These are phyloP conservation scores for Ogataea pignaliae DNA, from an alignment of 805 yeast species.

Conservation along the genomic window DNA sequence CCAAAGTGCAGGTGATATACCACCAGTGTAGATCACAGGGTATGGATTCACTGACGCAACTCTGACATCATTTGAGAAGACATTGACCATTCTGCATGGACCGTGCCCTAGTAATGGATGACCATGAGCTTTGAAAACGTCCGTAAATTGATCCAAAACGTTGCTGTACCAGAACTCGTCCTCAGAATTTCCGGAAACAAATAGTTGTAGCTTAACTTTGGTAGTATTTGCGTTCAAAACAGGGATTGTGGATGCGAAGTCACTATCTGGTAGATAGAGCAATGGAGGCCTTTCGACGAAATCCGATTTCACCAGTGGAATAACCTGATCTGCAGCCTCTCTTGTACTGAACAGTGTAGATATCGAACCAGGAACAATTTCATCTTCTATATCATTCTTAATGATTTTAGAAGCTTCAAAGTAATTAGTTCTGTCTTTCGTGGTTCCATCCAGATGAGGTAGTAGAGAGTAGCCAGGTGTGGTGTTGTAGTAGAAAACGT, in stretches of 20 bases:
- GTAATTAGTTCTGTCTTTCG: slow-evolving; percentile 1
- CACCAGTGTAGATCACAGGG: slow-evolving; percentile 78
- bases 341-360: slow-evolving; percentile 25
- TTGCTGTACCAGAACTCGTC: slow-evolving; percentile 86
- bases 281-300: slow-evolving; percentile 37
- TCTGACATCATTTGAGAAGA: slow-evolving; percentile 53
- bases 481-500: slow-evolving; percentile 45
- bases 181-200: slow-evolving; percentile 68
- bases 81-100: slow-evolving; percentile 63
- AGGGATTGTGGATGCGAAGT: slow-evolving; percentile 38
- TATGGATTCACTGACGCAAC: slow-evolving; percentile 63
- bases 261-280: slow-evolving; percentile 40
- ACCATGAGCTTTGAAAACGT: slow-evolving; percentile 36
- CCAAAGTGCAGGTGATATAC: slow-evolving; percentile 78
- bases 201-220: slow-evolving; percentile 51
- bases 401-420: neutral
- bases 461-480: slow-evolving; percentile 9
- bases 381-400: slow-evolving; percentile 13
- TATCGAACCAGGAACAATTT: slow-evolving; percentile 17
- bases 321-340: slow-evolving; percentile 36
- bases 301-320: slow-evolving; percentile 32
- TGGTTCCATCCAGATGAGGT: slow-evolving; percentile 1
- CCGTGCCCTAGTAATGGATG: slow-evolving; percentile 55
- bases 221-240: slow-evolving; percentile 51
- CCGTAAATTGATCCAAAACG: slow-evolving; percentile 41